Conservation (phyloP, 805 yeast genomes). For the Lipomyces oligophaga region DNA sequence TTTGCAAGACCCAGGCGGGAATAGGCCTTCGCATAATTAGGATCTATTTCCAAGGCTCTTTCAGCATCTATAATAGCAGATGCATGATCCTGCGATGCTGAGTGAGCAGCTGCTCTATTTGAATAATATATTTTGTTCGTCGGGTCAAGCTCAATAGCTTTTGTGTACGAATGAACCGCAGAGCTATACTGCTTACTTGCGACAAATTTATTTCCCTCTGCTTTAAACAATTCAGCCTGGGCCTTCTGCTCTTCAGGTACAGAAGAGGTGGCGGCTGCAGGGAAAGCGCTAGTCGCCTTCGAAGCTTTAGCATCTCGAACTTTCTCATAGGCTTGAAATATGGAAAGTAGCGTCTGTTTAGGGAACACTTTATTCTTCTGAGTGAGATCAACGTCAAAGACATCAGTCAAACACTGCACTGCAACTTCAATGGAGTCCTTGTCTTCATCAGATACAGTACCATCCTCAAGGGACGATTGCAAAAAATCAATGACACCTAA, state of each 20-base stretch:
- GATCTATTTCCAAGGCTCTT: slow-evolving; percentile 71
- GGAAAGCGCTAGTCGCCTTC: slow-evolving; percentile 24
- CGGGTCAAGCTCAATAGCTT: slow-evolving; percentile 68
- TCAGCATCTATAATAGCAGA: slow-evolving; percentile 81
- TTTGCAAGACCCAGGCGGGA: slow-evolving; percentile 92
- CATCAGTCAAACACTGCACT: slow-evolving; percentile 71
- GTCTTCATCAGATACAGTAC: slow-evolving; percentile 70
- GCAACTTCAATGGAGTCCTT: slow-evolving; percentile 91
- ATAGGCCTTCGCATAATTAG: slow-evolving; percentile 85
- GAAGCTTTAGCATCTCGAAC: slow-evolving; percentile 24
- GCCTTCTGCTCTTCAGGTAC: slow-evolving; percentile 49
- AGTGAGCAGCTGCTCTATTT: slow-evolving; percentile 95
- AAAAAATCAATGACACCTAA: slow-evolving; percentile 71
- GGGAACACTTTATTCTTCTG: slow-evolving; percentile 35
- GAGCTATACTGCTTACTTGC: slow-evolving; percentile 63
- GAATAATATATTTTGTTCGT: slow-evolving; percentile 80
- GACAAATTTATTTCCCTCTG: slow-evolving; percentile 87
- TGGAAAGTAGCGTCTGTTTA: slow-evolving; percentile 46
- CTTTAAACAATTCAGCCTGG: slow-evolving; percentile 78
- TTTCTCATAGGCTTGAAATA: slow-evolving; percentile 46
- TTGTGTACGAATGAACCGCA: slow-evolving; percentile 76
- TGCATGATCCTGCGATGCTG: slow-evolving; percentile 69
- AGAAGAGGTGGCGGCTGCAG: slow-evolving; percentile 26
- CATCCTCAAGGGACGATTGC: slow-evolving; percentile 53
- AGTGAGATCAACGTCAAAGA: slow-evolving; percentile 62